These are phyloP conservation scores for Morella rubra DNA, from an alignment of 306 rosid species.

Conservation along the genomic window DNA sequence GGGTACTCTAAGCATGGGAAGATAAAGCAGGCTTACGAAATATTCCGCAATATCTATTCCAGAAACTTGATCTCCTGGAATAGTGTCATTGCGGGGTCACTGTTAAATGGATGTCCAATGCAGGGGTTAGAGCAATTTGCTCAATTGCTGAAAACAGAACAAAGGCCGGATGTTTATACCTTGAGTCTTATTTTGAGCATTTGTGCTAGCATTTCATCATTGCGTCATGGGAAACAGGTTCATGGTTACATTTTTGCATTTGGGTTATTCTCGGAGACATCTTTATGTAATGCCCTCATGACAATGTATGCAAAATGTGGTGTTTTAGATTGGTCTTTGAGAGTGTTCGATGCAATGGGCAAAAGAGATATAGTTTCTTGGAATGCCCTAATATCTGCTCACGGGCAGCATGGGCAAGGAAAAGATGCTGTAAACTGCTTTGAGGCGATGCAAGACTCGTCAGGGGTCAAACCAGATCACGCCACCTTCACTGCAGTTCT, in stretches of 20 bases:
- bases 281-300: constrained; percentile 59
- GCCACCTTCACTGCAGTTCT: constrained; percentile 76
- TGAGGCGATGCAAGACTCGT: constrained; percentile 52
- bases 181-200: constrained; percentile 63
- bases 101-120: constrained; percentile 47
- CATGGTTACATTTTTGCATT: constrained; percentile 57
- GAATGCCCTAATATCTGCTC: constrained; percentile 80
- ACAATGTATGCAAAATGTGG: constrained; percentile 82
- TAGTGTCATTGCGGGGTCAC: constrained; percentile 58
- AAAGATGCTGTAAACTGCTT: constrained; percentile 62
- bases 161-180: constrained; percentile 57
- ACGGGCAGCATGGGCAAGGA: constrained; percentile 73
- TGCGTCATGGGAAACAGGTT: constrained; percentile 64
- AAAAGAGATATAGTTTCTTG: constrained; percentile 66
- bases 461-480: constrained; percentile 54
- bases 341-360: constrained; percentile 60
- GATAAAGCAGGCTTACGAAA: constrained; percentile 42
- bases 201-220: constrained; percentile 59
- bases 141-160: constrained; percentile 43
- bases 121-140: constrained; percentile 57
- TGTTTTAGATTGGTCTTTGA: constrained; percentile 47
- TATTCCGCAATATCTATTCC: constrained; percentile 40
- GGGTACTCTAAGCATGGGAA: constrained; percentile 56
- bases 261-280: constrained; percentile 42
- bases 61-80: constrained; percentile 77